Base-by-base conservation (phyloP, 306 rosid species). In the Corylus americana region DNA sequence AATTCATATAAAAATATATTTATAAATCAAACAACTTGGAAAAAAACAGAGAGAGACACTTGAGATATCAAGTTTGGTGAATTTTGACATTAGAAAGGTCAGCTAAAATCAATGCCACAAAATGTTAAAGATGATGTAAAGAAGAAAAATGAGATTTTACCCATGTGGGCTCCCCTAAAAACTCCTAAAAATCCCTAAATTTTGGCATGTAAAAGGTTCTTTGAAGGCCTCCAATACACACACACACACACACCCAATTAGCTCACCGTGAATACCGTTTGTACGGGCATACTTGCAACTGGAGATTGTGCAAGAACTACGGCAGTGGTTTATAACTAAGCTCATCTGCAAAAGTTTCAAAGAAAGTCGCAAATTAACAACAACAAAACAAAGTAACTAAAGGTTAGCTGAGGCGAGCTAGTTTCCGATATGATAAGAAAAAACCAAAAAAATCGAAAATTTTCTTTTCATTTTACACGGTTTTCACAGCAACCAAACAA, bases 271-370 rank as follows among this genome's bases (percentile, higher is more conserved):
- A 42, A 53, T 75, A 29, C 31, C 73, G 53, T 49, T 79, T 49
- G 57, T 54, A 51, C 61, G 44, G 50, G 51, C 74, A 44, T 35
- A 64, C 64, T 81, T 81, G 75, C 79, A 54, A 83, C 70, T 77
- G 27, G 81, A 64, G 71, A 74, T 71, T 64, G 51, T 54, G 81
- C 47, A 63, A 76, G 82, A 77, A 54, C 18, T 74, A 44, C 70
- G 73, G 74, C 76, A 83, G 76, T 78, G 61, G 81, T 77, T 83
- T 70, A 81, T 27, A 61, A 63, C 73, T 54, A 86, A 71, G 83
- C 77, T 80, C 91, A 88, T 88, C 80, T 85, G 79, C n/a, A 31
- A 20, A 35, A 29, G 0, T 29, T 61, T 63, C n/a, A 31, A 35
- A 37, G 42, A 9, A 31, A 64, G 48, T 13, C 22, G 44, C 20